Percentiles rank a stretch among this genome's conserved stretches.
These are phyloP conservation scores for Cytospora mali DNA, from an alignment of 2,329 filamentous ascomycete genomes.

Conservation along the genomic window DNA sequence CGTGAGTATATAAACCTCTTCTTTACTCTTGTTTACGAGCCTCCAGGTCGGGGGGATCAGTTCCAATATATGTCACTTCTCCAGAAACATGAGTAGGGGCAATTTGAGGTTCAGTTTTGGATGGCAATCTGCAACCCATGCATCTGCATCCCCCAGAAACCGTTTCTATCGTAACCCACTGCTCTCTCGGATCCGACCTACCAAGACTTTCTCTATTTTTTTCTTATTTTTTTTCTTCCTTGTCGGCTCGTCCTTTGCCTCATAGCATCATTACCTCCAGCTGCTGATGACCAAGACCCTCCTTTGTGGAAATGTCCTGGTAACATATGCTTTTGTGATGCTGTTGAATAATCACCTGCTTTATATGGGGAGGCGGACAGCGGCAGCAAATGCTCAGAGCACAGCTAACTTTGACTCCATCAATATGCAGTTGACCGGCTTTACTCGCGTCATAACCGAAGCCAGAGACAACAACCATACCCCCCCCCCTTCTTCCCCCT, in stretches of 20 bases:
- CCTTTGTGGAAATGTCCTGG: not conserved
- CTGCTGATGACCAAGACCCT: not conserved
- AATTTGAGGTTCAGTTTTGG: not conserved
- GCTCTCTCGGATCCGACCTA: not conserved
- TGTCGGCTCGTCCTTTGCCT: constrained; percentile 3
- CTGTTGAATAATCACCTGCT: constrained; percentile 1
- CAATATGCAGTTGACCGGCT: constrained; percentile 43
- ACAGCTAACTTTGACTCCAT: constrained; percentile 37
- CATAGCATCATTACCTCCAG: constrained; percentile 5
- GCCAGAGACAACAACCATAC: constrained; percentile 25
- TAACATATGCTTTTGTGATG: constrained; percentile 4
- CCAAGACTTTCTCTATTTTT: no score
- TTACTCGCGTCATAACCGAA: constrained; percentile 33
- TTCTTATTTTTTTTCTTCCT: not conserved
- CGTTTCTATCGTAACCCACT: not conserved
- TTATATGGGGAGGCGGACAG: constrained; percentile 8
- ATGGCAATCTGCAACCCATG: not conserved
- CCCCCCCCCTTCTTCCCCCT: not conserved
- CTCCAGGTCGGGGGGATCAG: not conserved
- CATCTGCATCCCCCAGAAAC: not conserved
- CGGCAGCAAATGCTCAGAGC: constrained; percentile 30
- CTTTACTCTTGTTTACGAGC: not conserved
- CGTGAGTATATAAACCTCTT: constrained; percentile 7
- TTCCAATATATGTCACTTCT: not conserved
- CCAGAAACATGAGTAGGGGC: constrained; percentile 1